Base-by-base conservation (phyloP, 768 basidiomycete genomes). In the Trametes gibbosa region DNA sequence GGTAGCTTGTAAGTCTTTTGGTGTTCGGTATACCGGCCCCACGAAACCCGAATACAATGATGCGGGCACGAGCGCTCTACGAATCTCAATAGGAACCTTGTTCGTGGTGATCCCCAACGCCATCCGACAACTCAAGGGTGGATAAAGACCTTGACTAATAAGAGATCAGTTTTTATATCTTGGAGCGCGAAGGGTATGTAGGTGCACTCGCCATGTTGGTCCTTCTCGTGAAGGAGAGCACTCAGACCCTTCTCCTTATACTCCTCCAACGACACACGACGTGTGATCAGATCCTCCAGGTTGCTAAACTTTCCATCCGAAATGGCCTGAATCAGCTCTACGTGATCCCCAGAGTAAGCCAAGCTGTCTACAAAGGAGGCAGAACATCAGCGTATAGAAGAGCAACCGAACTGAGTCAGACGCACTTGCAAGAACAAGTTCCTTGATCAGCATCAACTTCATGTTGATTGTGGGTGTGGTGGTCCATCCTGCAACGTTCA, bases 401-500 rank as follows among this genome's bases (percentile, higher is more conserved):
- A 52, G 35, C 2, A 37, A 25, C 21, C n/a, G n/a, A 19, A n/a
- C 29, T 32, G 29, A 5, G 17, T 23, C 17, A 9, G 25, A 52
- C 69, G 35, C 35, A 76, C 79, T 76, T n/a, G 73, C 75, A 39
- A 81, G 34, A 13, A 47, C 63, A 27, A 77, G 70, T 59, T 82
- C 80, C 50, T 73, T 74, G 19, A 69, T 40, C 21, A 75, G 58
- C 24, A 80, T 41, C 21, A 66, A 25, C 51, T 76, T 79, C 68
- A 78, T 67, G 52, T 78, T 69, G 12, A 80, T 54, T 27, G 58
- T 67, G 1, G 76, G 68, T 1, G 27, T 54, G 13, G 68, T 62
- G 46, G 76, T 77, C 79, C 79, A 81, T 7, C 77, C 56, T 1
- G 79, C 76, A 21, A 81, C 70, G 58, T 76, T 76, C n/a, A 79